These are phyloP conservation scores for Fraxinus americana DNA, from an alignment of 257 asterid species.

Conservation along the genomic window DNA sequence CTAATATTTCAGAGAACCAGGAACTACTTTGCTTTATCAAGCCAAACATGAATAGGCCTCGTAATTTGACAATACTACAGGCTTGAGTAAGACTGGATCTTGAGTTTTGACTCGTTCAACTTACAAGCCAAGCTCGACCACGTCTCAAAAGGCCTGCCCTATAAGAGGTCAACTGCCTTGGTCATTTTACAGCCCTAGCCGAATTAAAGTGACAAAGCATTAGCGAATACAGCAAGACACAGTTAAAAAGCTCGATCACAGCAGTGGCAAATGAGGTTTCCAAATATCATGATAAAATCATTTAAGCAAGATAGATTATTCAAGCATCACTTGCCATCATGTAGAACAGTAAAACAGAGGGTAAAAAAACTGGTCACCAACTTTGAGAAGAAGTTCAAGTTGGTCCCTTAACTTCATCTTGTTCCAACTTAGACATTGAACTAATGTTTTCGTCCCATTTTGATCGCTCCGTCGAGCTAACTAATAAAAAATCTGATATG, in stretches of 20 bases:
- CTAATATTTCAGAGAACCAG: neutral
- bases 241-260: neutral
- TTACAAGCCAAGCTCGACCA: neutral
- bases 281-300: neutral
- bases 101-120: neutral
- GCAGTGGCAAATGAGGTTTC: neutral
- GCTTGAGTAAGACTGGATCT: constrained; percentile 3
- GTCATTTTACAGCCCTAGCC: neutral
- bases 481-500: neutral
- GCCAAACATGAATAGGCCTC: constrained; percentile 4
- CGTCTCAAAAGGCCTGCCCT: constrained; percentile 2
- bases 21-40: constrained; percentile 11
- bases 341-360: neutral
- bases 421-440: neutral
- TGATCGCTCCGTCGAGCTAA: neutral
- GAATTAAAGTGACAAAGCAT: neutral
- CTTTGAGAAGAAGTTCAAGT: neutral
- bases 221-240: neutral
- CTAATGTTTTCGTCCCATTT: neutral
- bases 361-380: neutral
- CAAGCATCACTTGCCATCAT: neutral
- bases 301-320: neutral
- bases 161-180: neutral
- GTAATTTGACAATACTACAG: constrained; percentile 1
- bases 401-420: neutral